A percentile compares a stretch with the other conserved stretches of the same genome.
phyloP scores from a whole-genome alignment of 176 grass and related monocot species.

The Echinochloa phyllopogon region DNA sequence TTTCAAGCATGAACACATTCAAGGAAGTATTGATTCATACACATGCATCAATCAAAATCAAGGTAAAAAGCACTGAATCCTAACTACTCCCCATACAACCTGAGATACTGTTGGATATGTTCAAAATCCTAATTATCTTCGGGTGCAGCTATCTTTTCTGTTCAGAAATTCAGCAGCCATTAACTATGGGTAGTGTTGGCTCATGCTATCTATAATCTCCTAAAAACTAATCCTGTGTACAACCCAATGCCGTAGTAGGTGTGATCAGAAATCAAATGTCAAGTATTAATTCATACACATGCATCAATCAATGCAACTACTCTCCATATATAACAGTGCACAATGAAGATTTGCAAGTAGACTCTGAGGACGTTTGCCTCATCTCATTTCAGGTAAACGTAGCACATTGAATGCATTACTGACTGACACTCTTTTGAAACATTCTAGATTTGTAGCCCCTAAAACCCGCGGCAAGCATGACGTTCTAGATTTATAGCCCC shows the following conservation, averaged over 20 bases:
- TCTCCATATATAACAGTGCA: neutral
- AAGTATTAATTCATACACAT: too few relatives aligned
- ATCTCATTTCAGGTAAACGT: neutral
- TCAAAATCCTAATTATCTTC: constrained; percentile 16
- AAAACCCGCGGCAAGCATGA: neutral
- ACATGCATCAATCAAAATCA: constrained; percentile 18
- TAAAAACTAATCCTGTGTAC: neutral
- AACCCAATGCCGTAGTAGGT: neutral
- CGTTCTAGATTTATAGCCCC: too few relatives aligned
- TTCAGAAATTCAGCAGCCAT: neutral
- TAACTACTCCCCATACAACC: neutral
- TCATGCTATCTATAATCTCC: neutral
- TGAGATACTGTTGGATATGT: neutral
- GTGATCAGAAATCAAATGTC: neutral
- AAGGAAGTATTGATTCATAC: constrained; percentile 26
- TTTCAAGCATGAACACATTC: constrained; percentile 43
- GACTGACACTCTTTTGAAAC: neutral
- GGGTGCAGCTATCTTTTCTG: neutral
- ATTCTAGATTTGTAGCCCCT: neutral
- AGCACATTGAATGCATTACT: neutral
- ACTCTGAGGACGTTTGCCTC: too few relatives aligned
- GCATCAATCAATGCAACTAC: too few relatives aligned
- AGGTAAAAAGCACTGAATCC: neutral
- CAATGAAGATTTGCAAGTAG: neutral
- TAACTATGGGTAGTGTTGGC: neutral